Conservation (phyloP, 2,329 filamentous ascomycete genomes). For the Penicillium sp. region DNA sequence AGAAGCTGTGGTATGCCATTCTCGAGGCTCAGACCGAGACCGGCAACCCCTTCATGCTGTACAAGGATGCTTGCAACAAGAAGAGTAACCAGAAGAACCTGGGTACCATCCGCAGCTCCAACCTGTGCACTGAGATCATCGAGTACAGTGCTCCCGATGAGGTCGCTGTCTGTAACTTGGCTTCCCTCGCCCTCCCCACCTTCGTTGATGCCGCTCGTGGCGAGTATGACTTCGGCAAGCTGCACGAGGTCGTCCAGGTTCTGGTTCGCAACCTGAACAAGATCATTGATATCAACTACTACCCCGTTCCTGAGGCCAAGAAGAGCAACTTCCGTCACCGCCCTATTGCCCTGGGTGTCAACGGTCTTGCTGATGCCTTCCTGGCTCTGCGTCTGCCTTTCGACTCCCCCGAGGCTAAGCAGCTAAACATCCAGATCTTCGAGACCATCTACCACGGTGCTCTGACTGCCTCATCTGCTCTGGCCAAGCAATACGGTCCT, state of each 20-base stretch:
- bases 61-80: constrained; percentile 97
- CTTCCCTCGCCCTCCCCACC: constrained; percentile 87
- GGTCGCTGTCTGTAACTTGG: constrained; percentile 97
- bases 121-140: constrained; percentile 97
- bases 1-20: constrained; percentile 99
- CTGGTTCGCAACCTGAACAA: constrained; percentile 95
- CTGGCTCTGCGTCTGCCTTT: constrained; percentile 95
- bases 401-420: constrained; percentile 89
- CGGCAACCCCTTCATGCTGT: constrained; percentile 98
- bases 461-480: constrained; percentile 82
- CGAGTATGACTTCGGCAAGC: constrained; percentile 92
- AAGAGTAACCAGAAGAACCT: constrained; percentile 99
- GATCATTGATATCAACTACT: constrained; percentile 98
- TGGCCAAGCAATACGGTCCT: constrained; percentile 80
- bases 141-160: constrained; percentile 98
- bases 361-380: constrained; percentile 97
- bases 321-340: constrained; percentile 98
- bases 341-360: constrained; percentile 94
- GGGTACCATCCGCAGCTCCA: constrained; percentile 96
- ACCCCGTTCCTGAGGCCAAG: constrained; percentile 90
- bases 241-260: constrained; percentile 91
- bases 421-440: constrained; percentile 98
- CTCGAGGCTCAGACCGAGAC: constrained; percentile 98
- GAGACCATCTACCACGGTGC: constrained; percentile 99
- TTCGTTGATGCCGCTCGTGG: constrained; percentile 86